Evolutionary conservation across 257 asterid species (phyloP).

Genomic region (Ligustrum vulgare): DNA sequence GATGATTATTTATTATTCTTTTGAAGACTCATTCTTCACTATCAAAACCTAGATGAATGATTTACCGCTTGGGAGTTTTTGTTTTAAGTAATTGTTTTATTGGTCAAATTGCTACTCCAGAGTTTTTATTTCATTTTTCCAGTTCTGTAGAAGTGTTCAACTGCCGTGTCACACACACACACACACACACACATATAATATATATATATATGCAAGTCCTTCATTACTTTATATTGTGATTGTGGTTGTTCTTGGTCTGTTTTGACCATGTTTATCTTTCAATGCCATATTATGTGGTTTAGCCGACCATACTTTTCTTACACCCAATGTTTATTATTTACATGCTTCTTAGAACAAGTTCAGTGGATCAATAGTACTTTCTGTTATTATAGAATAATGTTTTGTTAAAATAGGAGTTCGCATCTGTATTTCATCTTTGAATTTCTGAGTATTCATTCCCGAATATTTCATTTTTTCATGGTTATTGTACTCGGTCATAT

Average conservation of each 20-base stretch:
- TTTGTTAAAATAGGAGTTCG: background rate
- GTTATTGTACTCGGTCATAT: background rate
- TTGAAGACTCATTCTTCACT: background rate
- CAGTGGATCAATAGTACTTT: background rate
- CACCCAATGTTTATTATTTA: background rate
- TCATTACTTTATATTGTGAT: no score
- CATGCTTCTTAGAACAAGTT: background rate
- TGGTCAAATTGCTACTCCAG: background rate
- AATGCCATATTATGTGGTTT: constrained; percentile 1
- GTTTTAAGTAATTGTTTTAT: background rate
- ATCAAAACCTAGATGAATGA: background rate
- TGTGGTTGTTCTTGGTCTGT: no score
- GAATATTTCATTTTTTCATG: background rate
- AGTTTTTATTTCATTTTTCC: background rate
- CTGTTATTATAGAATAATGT: background rate
- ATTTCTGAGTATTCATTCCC: background rate
- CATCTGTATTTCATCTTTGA: background rate
- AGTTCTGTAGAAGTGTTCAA: background rate
- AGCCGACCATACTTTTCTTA: background rate
- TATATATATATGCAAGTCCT: no score
- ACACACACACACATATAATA: no score
- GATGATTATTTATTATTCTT: background rate
- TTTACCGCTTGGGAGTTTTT: background rate
- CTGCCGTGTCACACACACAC: no score
- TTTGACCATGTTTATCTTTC: background rate